Evolutionary conservation across 2,329 filamentous ascomycete species (phyloP).

Genomic region (Botrytis fragariae): DNA sequence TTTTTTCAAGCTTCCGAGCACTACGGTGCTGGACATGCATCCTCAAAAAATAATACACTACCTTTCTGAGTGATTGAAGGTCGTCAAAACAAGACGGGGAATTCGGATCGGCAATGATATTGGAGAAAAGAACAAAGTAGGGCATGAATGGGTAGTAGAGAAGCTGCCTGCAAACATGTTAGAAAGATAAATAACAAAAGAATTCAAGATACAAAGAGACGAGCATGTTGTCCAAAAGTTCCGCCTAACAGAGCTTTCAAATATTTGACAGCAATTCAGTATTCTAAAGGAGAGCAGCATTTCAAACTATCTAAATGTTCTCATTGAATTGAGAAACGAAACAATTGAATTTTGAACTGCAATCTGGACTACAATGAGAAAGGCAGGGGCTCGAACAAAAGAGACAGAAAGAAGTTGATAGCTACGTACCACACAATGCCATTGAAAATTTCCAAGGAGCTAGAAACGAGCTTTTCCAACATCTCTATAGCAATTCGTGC

Average conservation of each 20-base stretch:
- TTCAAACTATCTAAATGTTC: not conserved
- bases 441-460: constrained; percentile 23
- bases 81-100: constrained; percentile 19
- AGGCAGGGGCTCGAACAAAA: not conserved
- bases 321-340: not conserved
- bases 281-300: not conserved
- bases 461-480: constrained; percentile 24
- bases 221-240: not conserved
- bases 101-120: constrained; percentile 23
- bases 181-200: not conserved
- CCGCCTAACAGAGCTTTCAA: not conserved
- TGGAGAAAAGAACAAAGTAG: constrained; percentile 23
- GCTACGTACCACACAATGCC: constrained; percentile 25
- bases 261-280: not conserved
- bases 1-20: constrained; percentile 20
- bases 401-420: not conserved
- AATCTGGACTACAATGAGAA: not conserved
- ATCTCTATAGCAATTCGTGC: constrained; percentile 21
- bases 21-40: constrained; percentile 23
- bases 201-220: not conserved
- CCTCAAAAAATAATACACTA: constrained; percentile 22
- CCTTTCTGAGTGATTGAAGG: constrained; percentile 18
- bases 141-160: constrained; percentile 26
- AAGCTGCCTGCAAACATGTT: constrained; percentile 21
- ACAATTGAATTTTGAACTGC: not conserved